Evolutionary conservation across 805 yeast genomes (phyloP).

Genomic region (Lachancea thermotolerans): DNA sequence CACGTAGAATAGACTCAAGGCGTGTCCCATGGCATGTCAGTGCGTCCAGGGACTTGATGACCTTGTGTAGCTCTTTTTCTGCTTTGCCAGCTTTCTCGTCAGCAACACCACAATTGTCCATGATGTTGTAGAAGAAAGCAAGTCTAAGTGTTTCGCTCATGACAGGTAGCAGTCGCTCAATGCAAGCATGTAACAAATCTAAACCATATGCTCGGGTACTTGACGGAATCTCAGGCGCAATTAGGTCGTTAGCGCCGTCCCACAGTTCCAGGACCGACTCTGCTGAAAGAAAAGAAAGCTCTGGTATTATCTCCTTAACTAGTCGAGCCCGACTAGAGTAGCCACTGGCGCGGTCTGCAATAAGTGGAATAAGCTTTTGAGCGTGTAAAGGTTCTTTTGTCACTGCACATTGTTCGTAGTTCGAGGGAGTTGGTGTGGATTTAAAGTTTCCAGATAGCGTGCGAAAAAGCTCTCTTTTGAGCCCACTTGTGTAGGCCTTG

Average conservation of each 20-base stretch:
- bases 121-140: constrained; percentile 55
- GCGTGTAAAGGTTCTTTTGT: constrained; percentile 3
- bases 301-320: constrained; percentile 43
- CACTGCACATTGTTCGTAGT: constrained; percentile 3
- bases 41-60: constrained; percentile 39
- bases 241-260: constrained; percentile 56
- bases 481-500: constrained; percentile 4
- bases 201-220: constrained; percentile 39
- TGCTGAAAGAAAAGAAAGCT: constrained; percentile 46
- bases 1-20: not conserved
- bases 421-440: not conserved
- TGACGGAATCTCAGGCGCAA: constrained; percentile 33
- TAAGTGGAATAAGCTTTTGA: constrained; percentile 13
- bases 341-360: constrained; percentile 9
- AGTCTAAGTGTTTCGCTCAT: constrained; percentile 40
- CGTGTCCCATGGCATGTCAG: constrained; percentile 3
- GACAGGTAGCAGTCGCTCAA: constrained; percentile 1
- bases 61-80: constrained; percentile 47
- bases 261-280: constrained; percentile 67
- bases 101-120: constrained; percentile 35
- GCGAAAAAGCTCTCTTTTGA: constrained; percentile 9
- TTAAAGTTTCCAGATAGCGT: constrained; percentile 5
- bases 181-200: constrained; percentile 1
- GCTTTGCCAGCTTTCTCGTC: constrained; percentile 16
- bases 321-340: constrained; percentile 37